Percentiles rank a stretch among this genome's conserved stretches.
Evolutionary conservation across 495 filamentous ascomycete species (phyloP).

Genomic region (Lasiosphaeris hirsuta): DNA sequence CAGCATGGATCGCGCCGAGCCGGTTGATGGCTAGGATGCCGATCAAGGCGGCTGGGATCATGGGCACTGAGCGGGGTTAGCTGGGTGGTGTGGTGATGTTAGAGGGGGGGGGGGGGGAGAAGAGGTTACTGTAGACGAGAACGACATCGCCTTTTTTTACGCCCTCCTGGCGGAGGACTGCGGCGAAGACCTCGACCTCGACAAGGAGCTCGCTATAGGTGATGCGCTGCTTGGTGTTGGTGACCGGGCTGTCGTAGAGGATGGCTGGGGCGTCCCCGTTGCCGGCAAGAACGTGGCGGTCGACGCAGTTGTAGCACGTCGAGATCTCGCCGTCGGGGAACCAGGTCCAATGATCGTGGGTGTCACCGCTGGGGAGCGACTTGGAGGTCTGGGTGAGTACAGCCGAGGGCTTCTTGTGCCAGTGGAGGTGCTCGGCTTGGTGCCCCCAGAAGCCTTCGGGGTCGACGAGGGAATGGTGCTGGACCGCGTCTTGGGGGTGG

Average conservation of each 20-base stretch:
- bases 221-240: slow-evolving; percentile 64
- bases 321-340: slow-evolving; percentile 87
- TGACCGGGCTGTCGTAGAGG: slow-evolving; percentile 85
- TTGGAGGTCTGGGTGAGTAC: slow-evolving; percentile 42
- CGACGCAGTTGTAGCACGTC: slow-evolving; percentile 86
- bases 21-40: slow-evolving; percentile 78
- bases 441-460: slow-evolving; percentile 74
- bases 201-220: slow-evolving; percentile 72
- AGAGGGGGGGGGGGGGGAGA: background rate
- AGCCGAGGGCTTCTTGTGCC: slow-evolving; percentile 67
- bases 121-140: slow-evolving; percentile 77
- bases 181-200: slow-evolving; percentile 83
- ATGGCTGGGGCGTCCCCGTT: slow-evolving; percentile 71
- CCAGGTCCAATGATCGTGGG: slow-evolving; percentile 68
- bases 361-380: slow-evolving; percentile 34
- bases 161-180: slow-evolving; percentile 77
- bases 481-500: slow-evolving; percentile 47
- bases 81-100: background rate
- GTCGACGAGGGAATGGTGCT: slow-evolving; percentile 51
- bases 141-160: slow-evolving; percentile 85
- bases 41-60: slow-evolving; percentile 86
- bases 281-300: slow-evolving; percentile 77
- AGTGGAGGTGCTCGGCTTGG: slow-evolving; percentile 71
- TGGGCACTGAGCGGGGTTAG: slow-evolving; percentile 66
- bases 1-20: slow-evolving; percentile 83